These are phyloP conservation scores for Salmacisia buchloeana DNA, from an alignment of 1,284 basidiomycete genomes.

Conservation along the genomic window DNA sequence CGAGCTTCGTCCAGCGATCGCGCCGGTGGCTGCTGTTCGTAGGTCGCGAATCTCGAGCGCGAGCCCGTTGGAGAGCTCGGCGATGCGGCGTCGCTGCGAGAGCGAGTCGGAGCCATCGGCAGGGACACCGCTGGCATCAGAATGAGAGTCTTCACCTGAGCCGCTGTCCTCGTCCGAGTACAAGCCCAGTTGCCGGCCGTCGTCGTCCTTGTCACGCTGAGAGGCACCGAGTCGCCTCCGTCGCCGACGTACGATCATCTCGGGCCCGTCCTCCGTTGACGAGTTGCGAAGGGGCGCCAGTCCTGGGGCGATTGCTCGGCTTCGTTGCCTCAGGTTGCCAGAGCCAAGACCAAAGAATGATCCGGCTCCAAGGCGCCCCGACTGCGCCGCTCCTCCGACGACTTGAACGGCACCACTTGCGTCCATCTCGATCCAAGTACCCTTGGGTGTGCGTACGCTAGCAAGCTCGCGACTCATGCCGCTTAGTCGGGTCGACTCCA, in stretches of 20 bases:
- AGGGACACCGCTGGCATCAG: neutral
- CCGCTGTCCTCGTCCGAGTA: neutral
- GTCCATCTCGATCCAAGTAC: conserved; percentile 39
- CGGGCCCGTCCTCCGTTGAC: neutral
- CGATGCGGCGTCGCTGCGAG: neutral
- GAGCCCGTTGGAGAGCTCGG: neutral
- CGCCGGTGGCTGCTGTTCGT: neutral
- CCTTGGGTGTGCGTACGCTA: conserved; percentile 23
- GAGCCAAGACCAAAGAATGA: no score
- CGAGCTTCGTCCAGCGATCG: neutral
- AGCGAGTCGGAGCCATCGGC: no score
- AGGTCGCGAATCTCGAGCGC: conserved; percentile 4
- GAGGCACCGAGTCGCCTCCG: conserved; percentile 7
- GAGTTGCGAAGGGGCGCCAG: no score
- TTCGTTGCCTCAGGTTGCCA: no score
- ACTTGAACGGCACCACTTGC: conserved; percentile 20
- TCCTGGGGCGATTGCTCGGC: no score
- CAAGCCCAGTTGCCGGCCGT: conserved; percentile 10
- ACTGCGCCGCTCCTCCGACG: conserved; percentile 12
- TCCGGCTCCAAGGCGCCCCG: neutral
- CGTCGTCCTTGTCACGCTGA: neutral
- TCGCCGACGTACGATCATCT: conserved; percentile 1
- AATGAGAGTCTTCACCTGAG: neutral
- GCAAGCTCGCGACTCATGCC: conserved; percentile 36
- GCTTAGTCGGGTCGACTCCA: conserved; percentile 40